phyloP scores from a whole-genome alignment of 257 asterid genomes.

The Solanum ossicruentum region DNA sequence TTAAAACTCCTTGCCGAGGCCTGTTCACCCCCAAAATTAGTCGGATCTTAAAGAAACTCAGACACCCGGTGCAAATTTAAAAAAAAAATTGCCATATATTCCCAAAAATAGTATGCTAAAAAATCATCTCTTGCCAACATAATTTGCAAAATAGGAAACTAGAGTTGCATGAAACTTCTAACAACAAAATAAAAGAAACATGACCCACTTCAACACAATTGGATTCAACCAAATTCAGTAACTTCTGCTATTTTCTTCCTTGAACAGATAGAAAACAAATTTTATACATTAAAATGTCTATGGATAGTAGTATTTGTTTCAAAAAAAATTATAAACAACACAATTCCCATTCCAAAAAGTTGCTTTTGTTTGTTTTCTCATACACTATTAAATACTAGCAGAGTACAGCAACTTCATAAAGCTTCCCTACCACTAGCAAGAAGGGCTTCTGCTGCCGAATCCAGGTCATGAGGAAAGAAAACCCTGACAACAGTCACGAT shows the following conservation, averaged over 20 bases:
- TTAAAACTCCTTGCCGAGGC: no score
- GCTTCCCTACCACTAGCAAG: constrained; percentile 32
- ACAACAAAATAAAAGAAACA: background rate
- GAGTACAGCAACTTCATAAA: background rate
- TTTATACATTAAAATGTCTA: no score
- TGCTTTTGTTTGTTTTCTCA: background rate
- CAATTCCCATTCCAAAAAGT: background rate
- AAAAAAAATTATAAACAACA: background rate
- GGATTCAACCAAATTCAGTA: background rate
- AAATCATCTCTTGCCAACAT: no score
- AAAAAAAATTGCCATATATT: no score
- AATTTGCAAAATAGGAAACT: no score
- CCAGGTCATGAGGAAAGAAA: constrained; percentile 82
- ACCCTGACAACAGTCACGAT: constrained; percentile 34
- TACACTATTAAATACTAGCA: background rate
- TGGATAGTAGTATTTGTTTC: background rate
- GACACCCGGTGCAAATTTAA: no score
- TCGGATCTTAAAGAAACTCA: no score
- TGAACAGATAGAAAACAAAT: background rate
- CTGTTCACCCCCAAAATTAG: no score
- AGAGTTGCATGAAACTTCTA: background rate
- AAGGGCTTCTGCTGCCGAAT: constrained; percentile 71
- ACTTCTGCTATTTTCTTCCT: background rate
- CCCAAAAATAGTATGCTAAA: no score
- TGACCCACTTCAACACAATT: background rate